Evolutionary conservation across 768 basidiomycete species (phyloP).

Genomic region (Inosperma sp.): DNA sequence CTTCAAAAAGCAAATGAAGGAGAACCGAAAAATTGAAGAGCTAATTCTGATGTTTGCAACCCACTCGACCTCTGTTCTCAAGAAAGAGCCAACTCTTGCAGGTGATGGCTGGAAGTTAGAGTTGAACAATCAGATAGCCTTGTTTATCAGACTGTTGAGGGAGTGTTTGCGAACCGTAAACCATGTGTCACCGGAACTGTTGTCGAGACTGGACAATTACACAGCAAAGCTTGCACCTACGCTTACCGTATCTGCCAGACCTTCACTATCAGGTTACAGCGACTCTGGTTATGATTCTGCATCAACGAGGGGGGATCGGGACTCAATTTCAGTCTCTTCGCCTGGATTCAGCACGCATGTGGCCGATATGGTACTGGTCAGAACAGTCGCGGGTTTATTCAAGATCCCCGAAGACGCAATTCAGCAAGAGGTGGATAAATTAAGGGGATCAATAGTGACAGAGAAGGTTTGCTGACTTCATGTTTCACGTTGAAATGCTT

Average conservation of each 20-base stretch:
- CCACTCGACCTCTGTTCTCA: constrained; percentile 79
- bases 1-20: constrained; percentile 89
- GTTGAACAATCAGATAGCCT: constrained; percentile 86
- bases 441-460: constrained; percentile 58
- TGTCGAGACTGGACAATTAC: constrained; percentile 78
- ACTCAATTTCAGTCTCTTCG: constrained; percentile 37
- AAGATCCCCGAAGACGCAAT: constrained; percentile 64
- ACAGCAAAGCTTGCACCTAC: constrained; percentile 72
- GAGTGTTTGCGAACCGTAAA: constrained; percentile 70
- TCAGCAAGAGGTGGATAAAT: constrained; percentile 67
- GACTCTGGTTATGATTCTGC: constrained; percentile 67
- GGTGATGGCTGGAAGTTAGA: constrained; percentile 92
- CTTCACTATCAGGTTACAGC: constrained; percentile 27
- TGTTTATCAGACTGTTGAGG: constrained; percentile 81
- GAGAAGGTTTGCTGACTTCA: constrained; percentile 54
- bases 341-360: constrained; percentile 43
- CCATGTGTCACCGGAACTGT: constrained; percentile 81
- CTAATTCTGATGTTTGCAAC: constrained; percentile 96
- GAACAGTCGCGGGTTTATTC: constrained; percentile 66
- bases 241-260: constrained; percentile 26
- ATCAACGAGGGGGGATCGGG: constrained; percentile 54
- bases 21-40: constrained; percentile 95
- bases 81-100: constrained; percentile 80
- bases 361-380: constrained; percentile 75
- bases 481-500: neutral